Evolutionary conservation across 1,139 yeast species (phyloP).

Genomic region (Arxiozyma slooffiae): DNA sequence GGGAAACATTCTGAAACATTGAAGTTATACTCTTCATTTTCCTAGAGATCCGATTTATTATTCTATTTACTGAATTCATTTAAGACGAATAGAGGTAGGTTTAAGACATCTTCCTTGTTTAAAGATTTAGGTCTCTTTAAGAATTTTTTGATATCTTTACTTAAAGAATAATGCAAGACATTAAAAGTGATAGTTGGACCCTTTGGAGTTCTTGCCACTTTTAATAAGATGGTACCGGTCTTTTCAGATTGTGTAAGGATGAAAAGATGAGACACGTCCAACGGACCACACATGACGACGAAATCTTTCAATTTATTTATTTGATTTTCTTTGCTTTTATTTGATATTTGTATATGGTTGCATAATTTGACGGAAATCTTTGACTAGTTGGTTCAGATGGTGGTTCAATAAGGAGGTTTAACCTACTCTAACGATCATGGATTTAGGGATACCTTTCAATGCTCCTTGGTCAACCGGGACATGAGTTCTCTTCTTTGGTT

Average conservation of each 20-base stretch:
- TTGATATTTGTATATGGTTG: slow-evolving; percentile 94
- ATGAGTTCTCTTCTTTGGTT: slow-evolving; percentile 78
- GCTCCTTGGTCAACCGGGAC: slow-evolving; percentile 54
- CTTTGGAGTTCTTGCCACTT: slow-evolving; percentile 80
- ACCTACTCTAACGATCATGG: slow-evolving; percentile 89
- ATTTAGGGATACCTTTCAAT: slow-evolving; percentile 60
- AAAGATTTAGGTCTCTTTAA: slow-evolving; percentile 63
- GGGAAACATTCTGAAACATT: slow-evolving; percentile 91
- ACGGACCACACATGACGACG: slow-evolving; percentile 93
- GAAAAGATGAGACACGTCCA: slow-evolving; percentile 83
- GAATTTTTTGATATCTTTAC: slow-evolving; percentile 68
- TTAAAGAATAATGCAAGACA: slow-evolving; percentile 65
- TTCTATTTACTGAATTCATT: slow-evolving; percentile 56
- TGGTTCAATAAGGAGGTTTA: slow-evolving; percentile 62
- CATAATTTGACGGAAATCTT: slow-evolving; percentile 83
- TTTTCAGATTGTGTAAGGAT: slow-evolving; percentile 73
- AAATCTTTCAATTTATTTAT: slow-evolving; percentile 79
- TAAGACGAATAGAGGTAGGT: slow-evolving; percentile 85
- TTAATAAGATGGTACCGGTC: slow-evolving; percentile 69
- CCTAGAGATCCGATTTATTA: slow-evolving; percentile 27
- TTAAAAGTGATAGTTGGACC: slow-evolving; percentile 90
- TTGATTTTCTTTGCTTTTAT: slow-evolving; percentile 75
- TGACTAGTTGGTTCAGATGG: slow-evolving; percentile 71
- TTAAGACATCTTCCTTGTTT: slow-evolving; percentile 54
- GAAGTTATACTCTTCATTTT: slow-evolving; percentile 53